Evolutionary conservation across 345 rosid genomes (phyloP).

Genomic region (Populus pruinosa): DNA sequence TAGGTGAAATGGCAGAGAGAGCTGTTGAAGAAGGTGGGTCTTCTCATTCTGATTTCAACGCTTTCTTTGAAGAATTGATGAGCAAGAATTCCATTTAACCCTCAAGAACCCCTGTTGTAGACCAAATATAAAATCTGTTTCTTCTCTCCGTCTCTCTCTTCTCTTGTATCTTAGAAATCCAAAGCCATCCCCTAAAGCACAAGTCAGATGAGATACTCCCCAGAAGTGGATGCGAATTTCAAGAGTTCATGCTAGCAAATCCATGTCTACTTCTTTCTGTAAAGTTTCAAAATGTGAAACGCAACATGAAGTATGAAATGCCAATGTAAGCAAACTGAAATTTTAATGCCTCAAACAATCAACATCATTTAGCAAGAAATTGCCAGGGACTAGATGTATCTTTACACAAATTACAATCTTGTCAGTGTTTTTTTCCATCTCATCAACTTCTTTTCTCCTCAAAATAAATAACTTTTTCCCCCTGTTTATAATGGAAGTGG

Average conservation of each 20-base stretch:
- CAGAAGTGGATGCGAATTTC: neutral
- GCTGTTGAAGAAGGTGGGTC: neutral
- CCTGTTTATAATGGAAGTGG: constrained; percentile 3
- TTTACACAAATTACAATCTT: constrained; percentile 27
- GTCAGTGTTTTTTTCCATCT: constrained; percentile 8
- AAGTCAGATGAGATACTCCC: too few species aligned
- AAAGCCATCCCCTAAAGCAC: neutral
- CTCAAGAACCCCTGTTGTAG: neutral
- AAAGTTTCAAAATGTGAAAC: neutral
- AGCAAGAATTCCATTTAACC: neutral
- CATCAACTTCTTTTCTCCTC: neutral
- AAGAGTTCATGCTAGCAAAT: neutral
- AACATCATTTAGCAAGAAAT: neutral
- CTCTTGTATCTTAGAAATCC: neutral
- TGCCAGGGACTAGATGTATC: neutral
- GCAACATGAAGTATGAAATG: neutral
- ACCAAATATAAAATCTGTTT: neutral
- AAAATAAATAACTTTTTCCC: too few species aligned
- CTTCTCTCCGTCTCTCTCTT: neutral
- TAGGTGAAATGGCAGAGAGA: neutral
- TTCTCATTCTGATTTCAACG: neutral
- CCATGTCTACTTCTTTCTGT: neutral
- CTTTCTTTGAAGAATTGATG: neutral
- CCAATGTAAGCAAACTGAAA: neutral
- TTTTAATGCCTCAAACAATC: neutral